Base-by-base conservation (phyloP, 202 grass and related monocot species). In the Carex sylvatica region DNA sequence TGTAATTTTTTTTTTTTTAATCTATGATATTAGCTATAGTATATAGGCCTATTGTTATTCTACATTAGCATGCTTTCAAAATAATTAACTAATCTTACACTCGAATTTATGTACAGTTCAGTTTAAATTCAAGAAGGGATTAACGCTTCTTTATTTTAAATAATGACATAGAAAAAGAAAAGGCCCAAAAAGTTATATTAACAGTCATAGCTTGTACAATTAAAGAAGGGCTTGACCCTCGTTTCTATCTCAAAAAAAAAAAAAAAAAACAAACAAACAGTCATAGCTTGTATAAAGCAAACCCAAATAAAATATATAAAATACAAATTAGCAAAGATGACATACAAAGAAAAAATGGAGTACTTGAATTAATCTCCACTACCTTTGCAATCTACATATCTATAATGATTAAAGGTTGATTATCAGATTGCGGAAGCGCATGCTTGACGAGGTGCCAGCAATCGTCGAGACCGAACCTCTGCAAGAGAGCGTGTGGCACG, bases 401-500 rank as follows among this genome's bases (percentile, higher is more conserved):
- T 40, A 30, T 59, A 36, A 36, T 58, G 30, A 8, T 36, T 59
- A 59, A 81, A 14, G 3, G 9, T 66, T 38, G 9, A 8, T 81
- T 72, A 36, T 72, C 82, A 88, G 83, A 88, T 74, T 88, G 87
- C 4, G 55, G 74, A 58, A 55, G 28, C 5, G 61, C 83, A 60
- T 85, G 87, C 10, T 15, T 6, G 0, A 38, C 31, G 22, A 84
- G 83, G 76, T 88, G 87, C 78, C 35, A 62, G 47, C 13, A 54
- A n/a, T 88, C 87, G 24, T 85, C 76, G 6, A 67, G 83, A 61
- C 78, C 69, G 6, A 88, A 88, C 54, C 81, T 84, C 6, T 88
- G 87, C 87, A 78, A 80, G 49, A 84, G 87, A 54, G 75, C 76
- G 3, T 88, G 87, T 60, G 76, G 77, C 12, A 74, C 82, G 2